Conservation (phyloP, 2,329 filamentous ascomycete species). For the Hymenoscyphus repandus region DNA sequence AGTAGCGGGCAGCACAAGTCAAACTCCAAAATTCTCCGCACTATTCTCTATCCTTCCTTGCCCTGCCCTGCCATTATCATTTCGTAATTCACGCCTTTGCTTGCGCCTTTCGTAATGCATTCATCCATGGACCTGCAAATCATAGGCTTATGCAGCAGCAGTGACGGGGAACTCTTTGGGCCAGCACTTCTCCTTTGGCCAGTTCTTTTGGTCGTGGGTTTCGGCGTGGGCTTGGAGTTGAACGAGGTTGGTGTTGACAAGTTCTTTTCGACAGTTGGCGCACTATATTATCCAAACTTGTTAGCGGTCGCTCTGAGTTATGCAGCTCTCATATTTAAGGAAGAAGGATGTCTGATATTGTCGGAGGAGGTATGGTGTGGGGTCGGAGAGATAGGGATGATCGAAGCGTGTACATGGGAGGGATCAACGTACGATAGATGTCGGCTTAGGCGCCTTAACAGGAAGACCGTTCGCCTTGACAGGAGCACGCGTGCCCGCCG, state of each 20-base stretch:
- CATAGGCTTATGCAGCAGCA: background rate
- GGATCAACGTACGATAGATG: constrained; percentile 37
- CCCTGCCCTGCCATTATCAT: too few relatives aligned
- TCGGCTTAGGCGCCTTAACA: constrained; percentile 49
- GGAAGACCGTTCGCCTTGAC: constrained; percentile 51
- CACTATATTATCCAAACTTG: constrained; percentile 33
- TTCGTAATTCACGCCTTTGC: too few relatives aligned
- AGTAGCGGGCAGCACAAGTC: too few relatives aligned
- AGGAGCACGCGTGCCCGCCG: constrained; percentile 46
- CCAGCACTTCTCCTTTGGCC: constrained; percentile 56
- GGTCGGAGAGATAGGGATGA: background rate
- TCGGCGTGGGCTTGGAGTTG: constrained; percentile 48
- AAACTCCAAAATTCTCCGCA: too few relatives aligned
- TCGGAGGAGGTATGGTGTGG: background rate
- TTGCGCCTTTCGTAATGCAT: too few relatives aligned
- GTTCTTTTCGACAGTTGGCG: constrained; percentile 45
- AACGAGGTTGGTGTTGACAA: constrained; percentile 45
- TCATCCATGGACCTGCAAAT: too few relatives aligned
- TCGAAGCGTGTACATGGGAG: background rate
- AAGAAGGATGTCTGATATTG: background rate
- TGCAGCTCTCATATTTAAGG: background rate
- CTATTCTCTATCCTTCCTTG: too few relatives aligned
- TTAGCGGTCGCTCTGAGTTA: background rate
- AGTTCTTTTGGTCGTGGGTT: constrained; percentile 44
- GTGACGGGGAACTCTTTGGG: constrained; percentile 40